A percentile compares a stretch with the other conserved stretches of the same genome.
Conservation (phyloP, 352 stramenopile species). For the Globisporangium carolinianum region DNA sequence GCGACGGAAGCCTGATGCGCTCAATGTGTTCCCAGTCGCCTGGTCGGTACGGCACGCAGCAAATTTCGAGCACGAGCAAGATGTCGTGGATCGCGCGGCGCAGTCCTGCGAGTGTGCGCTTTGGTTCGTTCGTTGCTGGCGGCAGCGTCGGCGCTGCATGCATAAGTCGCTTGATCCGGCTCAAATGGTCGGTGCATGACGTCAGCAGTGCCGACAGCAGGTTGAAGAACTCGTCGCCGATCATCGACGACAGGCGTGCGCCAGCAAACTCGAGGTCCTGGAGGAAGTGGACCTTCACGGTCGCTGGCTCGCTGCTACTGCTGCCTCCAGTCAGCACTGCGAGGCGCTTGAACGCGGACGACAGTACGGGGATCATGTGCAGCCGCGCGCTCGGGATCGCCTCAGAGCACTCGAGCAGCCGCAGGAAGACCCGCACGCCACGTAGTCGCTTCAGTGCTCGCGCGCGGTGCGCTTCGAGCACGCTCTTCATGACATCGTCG, state of each 20-base stretch:
- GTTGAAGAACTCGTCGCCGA: conserved; percentile 59
- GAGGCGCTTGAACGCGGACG: conserved; percentile 63
- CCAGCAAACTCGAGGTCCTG: conserved; percentile 68
- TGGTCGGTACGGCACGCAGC: conserved; percentile 61
- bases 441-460: conserved; percentile 41
- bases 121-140: conserved; percentile 7
- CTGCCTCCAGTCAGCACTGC: neutral
- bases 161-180: conserved; percentile 28
- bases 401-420: conserved; percentile 38
- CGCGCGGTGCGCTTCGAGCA: conserved; percentile 44
- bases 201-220: conserved; percentile 54
- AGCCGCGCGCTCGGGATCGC: conserved; percentile 56
- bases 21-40: conserved; percentile 60
- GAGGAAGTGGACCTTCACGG: conserved; percentile 74
- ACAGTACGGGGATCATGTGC: conserved; percentile 70
- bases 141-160: conserved; percentile 9
- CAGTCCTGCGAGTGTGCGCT: conserved; percentile 19
- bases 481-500: conserved; percentile 39
- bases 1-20: conserved; percentile 43
- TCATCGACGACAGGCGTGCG: conserved; percentile 24
- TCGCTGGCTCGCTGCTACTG: neutral
- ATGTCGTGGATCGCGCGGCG: conserved; percentile 62
- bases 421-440: conserved; percentile 61
- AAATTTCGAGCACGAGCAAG: conserved; percentile 68
- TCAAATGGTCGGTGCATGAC: conserved; percentile 28